These are phyloP conservation scores for Phycomyces blakesleeanus DNA, from an alignment of 192 early-diverging fungal species.

Conservation along the genomic window DNA sequence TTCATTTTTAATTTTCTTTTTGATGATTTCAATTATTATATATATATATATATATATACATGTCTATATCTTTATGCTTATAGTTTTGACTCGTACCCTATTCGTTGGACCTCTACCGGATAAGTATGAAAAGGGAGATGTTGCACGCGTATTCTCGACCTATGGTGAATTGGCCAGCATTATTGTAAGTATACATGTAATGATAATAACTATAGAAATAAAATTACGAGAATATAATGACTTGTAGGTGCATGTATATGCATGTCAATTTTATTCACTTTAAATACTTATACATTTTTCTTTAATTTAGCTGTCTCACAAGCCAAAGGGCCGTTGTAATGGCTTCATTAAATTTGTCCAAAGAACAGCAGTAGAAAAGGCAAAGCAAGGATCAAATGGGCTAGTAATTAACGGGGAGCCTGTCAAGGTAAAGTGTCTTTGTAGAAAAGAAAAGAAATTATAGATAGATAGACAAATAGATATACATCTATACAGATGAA, in stretches of 20 bases:
- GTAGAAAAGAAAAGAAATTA: not conserved
- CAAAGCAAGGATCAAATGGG: not conserved
- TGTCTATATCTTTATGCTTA: not conserved
- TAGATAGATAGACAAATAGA: not conserved
- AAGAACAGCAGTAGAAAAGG: slow-evolving; percentile 1
- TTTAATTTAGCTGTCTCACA: slow-evolving; percentile 5
- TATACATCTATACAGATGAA: not conserved
- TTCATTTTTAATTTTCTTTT: not conserved
- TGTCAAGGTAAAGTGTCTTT: slow-evolving; percentile 16
- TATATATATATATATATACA: not conserved
- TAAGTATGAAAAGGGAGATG: slow-evolving; percentile 23
- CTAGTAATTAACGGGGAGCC: slow-evolving; percentile 8
- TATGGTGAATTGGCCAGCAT: slow-evolving; percentile 33
- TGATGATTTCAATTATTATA: not conserved
- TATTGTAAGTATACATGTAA: slow-evolving; percentile 22
- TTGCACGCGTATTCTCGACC: slow-evolving; percentile 17
- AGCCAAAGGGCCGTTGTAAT: slow-evolving; percentile 9
- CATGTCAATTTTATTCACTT: too few species aligned
- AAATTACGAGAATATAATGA: too few species aligned
- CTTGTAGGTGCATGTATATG: too few species aligned
- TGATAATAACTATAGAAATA: too few species aligned
- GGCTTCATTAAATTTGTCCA: slow-evolving; percentile 23
- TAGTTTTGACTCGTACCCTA: slow-evolving; percentile 35
- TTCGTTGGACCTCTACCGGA: slow-evolving; percentile 35
- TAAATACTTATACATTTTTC: not conserved